Base-by-base conservation (phyloP, 2,329 filamentous ascomycete species). In the Alternaria sp. region DNA sequence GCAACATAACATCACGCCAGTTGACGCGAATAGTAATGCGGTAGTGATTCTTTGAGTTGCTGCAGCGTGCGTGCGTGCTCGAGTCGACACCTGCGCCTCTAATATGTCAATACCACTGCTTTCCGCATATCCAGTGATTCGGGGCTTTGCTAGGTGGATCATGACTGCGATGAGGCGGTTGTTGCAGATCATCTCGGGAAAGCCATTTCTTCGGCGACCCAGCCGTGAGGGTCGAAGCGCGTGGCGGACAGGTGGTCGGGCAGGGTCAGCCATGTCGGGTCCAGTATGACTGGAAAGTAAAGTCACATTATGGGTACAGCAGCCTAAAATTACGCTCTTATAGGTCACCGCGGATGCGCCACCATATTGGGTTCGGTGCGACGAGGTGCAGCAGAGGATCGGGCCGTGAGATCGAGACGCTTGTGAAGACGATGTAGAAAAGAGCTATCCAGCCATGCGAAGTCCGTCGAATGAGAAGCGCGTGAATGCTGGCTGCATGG, bases 351-450 rank as follows among this genome's bases (percentile, higher is more conserved):
- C 57, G 68, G 68, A 58, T 56, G 49, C 50, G 58, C 66, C 68
- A 61, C 62, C 55, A 49, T 45, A 56, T 50, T 51, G 66, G 61
- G 64, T 65, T 55, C 21, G 30, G 67, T 69, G 65, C 64, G 30
- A 72, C 67, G 37, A 20, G 60, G 28, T 30, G 37, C 47, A 58
- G 61, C 54, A n/a, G 43, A 10, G 43, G 21, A 37, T 30, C 21
- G 37, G 49, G 41, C 54, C 25, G 44, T 8, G 4, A 43, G 15
- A 23, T 55, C 20, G 43, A 37, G 3, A 44, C 12, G 9, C 44
- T 7, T 23, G 11, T 37, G 33, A 37, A 37, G 25, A 30, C 5
- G 1, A 12, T 2, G 30, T 9, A 1, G 15, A 37, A 37, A n/a
- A 9, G 33, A 37, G 33, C 33, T n/a, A 37, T 5, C 14, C 0